phyloP scores from a whole-genome alignment of 2,329 filamentous ascomycete species.

The Cladosporium sp. region DNA sequence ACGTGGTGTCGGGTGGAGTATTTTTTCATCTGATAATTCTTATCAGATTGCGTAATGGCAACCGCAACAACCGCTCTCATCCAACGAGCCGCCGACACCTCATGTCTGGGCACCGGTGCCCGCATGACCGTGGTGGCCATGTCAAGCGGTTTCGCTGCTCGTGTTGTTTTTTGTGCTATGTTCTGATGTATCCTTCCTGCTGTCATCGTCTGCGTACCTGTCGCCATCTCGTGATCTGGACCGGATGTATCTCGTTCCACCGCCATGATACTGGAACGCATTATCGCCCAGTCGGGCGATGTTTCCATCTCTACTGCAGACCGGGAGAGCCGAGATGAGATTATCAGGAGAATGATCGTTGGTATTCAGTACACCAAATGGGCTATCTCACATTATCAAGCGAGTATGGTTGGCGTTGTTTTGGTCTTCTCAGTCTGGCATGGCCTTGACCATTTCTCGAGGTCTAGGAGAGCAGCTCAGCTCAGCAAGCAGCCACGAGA shows the following conservation, averaged over 20 bases:
- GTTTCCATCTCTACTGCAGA: not conserved
- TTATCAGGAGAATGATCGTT: slow-evolving; percentile 1
- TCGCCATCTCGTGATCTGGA: too few species aligned
- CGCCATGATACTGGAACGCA: slow-evolving; percentile 7
- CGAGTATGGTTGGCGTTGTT: slow-evolving; percentile 34
- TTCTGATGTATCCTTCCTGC: too few species aligned
- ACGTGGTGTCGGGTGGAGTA: too few species aligned
- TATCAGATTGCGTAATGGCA: not conserved
- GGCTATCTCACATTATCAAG: slow-evolving; percentile 38
- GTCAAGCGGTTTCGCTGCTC: not conserved
- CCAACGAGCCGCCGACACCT: not conserved
- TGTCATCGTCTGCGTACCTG: too few species aligned
- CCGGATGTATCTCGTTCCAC: too few species aligned
- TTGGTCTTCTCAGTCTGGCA: slow-evolving; percentile 34
- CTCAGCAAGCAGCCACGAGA: not conserved
- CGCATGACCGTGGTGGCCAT: not conserved
- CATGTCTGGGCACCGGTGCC: not conserved
- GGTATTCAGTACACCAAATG: slow-evolving; percentile 22
- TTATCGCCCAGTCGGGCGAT: slow-evolving; percentile 6
- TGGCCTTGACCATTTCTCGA: slow-evolving; percentile 29
- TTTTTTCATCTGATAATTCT: not conserved
- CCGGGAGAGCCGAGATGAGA: slow-evolving; percentile 1
- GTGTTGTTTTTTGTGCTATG: not conserved
- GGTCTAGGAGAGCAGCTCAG: slow-evolving; percentile 12
- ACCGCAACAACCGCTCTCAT: too few species aligned